phyloP scores from a whole-genome alignment of 306 rosid genomes.

The Castanea crenata region DNA sequence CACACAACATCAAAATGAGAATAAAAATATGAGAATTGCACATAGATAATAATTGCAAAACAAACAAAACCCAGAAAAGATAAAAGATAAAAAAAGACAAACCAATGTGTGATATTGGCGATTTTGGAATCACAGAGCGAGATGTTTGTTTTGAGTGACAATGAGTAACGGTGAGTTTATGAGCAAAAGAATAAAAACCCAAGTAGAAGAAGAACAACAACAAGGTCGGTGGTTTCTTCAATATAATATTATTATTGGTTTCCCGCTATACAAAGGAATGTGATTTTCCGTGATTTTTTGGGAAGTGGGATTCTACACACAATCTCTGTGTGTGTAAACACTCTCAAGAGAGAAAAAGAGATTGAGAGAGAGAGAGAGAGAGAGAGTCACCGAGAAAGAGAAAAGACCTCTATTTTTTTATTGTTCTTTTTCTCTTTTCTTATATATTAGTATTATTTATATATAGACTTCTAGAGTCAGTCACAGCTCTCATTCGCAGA shows the following conservation, averaged over 20 bases:
- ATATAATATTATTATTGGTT: constrained; percentile 9
- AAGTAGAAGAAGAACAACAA: constrained; percentile 23
- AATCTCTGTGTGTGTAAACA: constrained; percentile 23
- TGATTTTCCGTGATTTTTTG: constrained; percentile 28
- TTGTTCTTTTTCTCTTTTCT: neutral
- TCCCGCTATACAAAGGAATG: constrained; percentile 33
- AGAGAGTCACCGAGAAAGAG: neutral
- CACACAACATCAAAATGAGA: neutral
- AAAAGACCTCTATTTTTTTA: neutral
- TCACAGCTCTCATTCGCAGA: too few relatives aligned
- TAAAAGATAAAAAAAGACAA: constrained; percentile 38
- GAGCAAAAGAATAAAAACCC: constrained; percentile 22
- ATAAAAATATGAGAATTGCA: constrained; percentile 8
- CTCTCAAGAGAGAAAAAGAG: constrained; percentile 1
- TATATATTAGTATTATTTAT: neutral
- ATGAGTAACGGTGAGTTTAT: constrained; percentile 39
- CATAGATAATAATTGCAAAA: constrained; percentile 15
- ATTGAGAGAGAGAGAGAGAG: constrained; percentile 1
- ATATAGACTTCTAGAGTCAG: too few relatives aligned
- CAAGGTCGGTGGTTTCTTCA: constrained; percentile 53
- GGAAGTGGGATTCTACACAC: constrained; percentile 54
- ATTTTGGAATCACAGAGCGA: constrained; percentile 26
- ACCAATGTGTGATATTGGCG: constrained; percentile 42
- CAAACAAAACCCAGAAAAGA: constrained; percentile 24
- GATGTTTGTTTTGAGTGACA: constrained; percentile 15